Evolutionary conservation across 148 eudicot species (phyloP).

Genomic region (Polygonum maritimum): DNA sequence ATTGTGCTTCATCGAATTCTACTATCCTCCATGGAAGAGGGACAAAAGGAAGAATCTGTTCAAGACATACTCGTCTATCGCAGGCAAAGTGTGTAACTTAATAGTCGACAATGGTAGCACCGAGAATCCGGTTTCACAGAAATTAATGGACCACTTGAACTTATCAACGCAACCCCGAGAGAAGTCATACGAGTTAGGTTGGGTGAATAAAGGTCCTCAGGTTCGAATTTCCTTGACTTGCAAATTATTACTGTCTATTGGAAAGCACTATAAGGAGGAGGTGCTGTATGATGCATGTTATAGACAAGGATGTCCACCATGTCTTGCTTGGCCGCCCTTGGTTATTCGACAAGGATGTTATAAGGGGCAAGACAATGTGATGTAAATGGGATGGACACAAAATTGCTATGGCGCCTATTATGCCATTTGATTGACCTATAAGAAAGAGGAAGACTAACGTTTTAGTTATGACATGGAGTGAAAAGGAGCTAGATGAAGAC

Average conservation of each 20-base stretch:
- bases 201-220: background rate
- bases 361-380: too few relatives aligned
- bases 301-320: too few relatives aligned
- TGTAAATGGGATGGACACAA: too few relatives aligned
- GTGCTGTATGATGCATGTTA: too few relatives aligned
- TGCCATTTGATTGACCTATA: too few relatives aligned
- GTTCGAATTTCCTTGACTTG: background rate
- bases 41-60: background rate
- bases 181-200: background rate
- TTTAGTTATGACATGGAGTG: too few relatives aligned
- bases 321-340: too few relatives aligned
- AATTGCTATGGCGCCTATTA: too few relatives aligned
- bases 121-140: background rate
- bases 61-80: background rate
- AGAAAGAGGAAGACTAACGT: too few relatives aligned
- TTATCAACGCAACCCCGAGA: background rate
- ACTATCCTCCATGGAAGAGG: background rate
- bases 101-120: background rate
- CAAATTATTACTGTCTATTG: too few relatives aligned
- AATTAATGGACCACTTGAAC: background rate
- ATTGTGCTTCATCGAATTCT: background rate
- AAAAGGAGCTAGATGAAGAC: background rate
- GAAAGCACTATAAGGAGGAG: too few relatives aligned
- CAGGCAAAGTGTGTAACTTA: background rate
- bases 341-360: too few relatives aligned